Evolutionary conservation across 2,329 filamentous ascomycete genomes (phyloP).

Genomic region (Pyrenophora teres): DNA sequence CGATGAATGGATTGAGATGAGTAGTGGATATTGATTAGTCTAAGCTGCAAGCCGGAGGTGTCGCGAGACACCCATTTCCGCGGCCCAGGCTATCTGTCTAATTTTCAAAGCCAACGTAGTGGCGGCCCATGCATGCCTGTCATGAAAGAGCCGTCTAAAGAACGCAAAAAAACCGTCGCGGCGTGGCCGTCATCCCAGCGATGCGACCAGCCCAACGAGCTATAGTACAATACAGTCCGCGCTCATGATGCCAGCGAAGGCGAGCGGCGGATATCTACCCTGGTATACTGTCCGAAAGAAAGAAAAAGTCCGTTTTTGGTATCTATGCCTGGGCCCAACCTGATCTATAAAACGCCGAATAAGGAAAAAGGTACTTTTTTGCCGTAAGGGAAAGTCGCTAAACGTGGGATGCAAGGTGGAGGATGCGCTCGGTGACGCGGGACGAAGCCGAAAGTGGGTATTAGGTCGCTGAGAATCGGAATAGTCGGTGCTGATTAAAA

Average conservation of each 20-base stretch:
- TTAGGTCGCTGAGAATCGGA: slow-evolving; percentile 45
- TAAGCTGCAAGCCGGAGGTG: slow-evolving; percentile 37
- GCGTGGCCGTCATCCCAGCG: slow-evolving; percentile 34
- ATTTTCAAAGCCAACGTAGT: slow-evolving; percentile 28
- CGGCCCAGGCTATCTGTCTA: slow-evolving; percentile 43
- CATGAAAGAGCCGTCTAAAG: slow-evolving; percentile 34
- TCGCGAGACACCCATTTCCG: slow-evolving; percentile 38
- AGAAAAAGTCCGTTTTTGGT: slow-evolving; percentile 46
- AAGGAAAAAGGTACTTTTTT: slow-evolving; percentile 39
- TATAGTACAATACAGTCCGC: slow-evolving; percentile 43
- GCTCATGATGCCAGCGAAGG: slow-evolving; percentile 40
- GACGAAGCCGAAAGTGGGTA: slow-evolving; percentile 40
- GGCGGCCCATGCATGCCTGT: slow-evolving; percentile 30
- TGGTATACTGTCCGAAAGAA: slow-evolving; percentile 35
- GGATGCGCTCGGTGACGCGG: slow-evolving; percentile 29
- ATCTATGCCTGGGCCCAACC: slow-evolving; percentile 49
- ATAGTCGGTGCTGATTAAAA: slow-evolving; percentile 45
- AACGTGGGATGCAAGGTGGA: slow-evolving; percentile 32
- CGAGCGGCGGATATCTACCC: slow-evolving; percentile 42
- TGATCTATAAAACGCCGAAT: slow-evolving; percentile 48
- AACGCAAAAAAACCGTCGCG: slow-evolving; percentile 41
- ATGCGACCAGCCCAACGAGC: slow-evolving; percentile 38
- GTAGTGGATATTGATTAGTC: slow-evolving; percentile 46
- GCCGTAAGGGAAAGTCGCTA: slow-evolving; percentile 45
- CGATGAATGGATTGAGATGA: no score